Evolutionary conservation across 352 stramenopile species (phyloP).

Genomic region (Pseudoperonospora humuli): DNA sequence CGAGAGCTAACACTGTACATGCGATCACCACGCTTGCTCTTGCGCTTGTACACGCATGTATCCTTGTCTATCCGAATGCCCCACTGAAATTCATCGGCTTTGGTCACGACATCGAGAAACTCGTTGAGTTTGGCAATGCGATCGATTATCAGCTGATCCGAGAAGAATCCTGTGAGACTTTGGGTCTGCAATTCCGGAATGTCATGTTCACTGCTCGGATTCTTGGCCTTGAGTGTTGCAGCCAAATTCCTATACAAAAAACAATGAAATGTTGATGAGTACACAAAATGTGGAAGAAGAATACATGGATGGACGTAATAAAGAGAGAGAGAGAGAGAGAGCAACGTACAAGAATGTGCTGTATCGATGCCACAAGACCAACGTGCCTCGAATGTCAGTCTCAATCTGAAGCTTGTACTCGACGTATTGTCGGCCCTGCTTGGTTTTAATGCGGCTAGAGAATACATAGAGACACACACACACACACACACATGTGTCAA

Average conservation of each 20-base stretch:
- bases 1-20: slow-evolving; percentile 53
- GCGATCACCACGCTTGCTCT: slow-evolving; percentile 71
- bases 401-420: slow-evolving; percentile 86
- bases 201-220: slow-evolving; percentile 58
- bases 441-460: slow-evolving; percentile 73
- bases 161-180: slow-evolving; percentile 76
- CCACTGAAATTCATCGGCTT: slow-evolving; percentile 83
- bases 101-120: slow-evolving; percentile 80
- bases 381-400: slow-evolving; percentile 78
- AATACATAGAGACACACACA: slow-evolving; percentile 5
- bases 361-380: slow-evolving; percentile 86
- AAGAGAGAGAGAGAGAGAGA: no score
- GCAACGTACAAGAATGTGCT: slow-evolving; percentile 68
- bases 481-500: slow-evolving; percentile 1
- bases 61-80: slow-evolving; percentile 87
- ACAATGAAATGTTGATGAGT: background rate
- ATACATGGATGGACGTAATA: no score
- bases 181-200: slow-evolving; percentile 81
- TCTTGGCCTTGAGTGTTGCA: slow-evolving; percentile 75
- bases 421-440: slow-evolving; percentile 80
- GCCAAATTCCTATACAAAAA: slow-evolving; percentile 48
- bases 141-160: slow-evolving; percentile 79
- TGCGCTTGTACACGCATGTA: slow-evolving; percentile 85
- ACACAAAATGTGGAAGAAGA: background rate
- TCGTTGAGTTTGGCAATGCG: slow-evolving; percentile 82